phyloP scores from a whole-genome alignment of 345 rosid species.

The Mercurialis annua region DNA sequence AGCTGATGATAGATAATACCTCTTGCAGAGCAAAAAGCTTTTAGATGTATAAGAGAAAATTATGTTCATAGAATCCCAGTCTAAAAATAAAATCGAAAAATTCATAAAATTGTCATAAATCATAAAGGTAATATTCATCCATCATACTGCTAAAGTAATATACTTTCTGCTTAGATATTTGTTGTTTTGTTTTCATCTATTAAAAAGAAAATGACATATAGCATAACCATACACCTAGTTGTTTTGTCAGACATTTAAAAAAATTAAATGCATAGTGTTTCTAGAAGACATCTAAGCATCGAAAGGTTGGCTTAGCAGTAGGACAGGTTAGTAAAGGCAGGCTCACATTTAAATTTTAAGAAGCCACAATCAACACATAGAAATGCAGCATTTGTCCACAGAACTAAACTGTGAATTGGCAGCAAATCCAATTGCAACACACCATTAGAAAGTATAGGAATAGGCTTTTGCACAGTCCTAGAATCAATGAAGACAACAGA shows the following conservation, averaged over 20 bases:
- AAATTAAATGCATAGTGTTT: not conserved
- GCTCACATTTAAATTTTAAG: not conserved
- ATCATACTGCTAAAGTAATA: not conserved
- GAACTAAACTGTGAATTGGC: not conserved
- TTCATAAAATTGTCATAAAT: not conserved
- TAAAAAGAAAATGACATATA: not conserved
- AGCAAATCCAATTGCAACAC: not conserved
- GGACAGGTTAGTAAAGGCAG: not conserved
- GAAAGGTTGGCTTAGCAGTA: not conserved
- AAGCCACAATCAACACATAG: not conserved
- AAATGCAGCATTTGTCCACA: slow-evolving; percentile 1
- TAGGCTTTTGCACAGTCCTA: not conserved
- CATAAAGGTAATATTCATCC: not conserved
- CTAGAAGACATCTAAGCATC: not conserved
- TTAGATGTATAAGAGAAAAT: not conserved
- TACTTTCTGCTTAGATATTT: not conserved
- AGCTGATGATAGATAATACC: slow-evolving; percentile 7
- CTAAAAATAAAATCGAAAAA: not conserved
- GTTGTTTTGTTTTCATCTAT: not conserved
- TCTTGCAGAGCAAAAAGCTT: not conserved
- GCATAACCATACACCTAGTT: not conserved
- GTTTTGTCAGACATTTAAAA: not conserved
- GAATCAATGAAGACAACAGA: not conserved
- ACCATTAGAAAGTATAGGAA: not conserved
- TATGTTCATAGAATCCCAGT: not conserved